A percentile compares a stretch with the other conserved stretches of the same genome.
Evolutionary conservation across 768 basidiomycete species (phyloP).

Genomic region (Mycena chlorophos): DNA sequence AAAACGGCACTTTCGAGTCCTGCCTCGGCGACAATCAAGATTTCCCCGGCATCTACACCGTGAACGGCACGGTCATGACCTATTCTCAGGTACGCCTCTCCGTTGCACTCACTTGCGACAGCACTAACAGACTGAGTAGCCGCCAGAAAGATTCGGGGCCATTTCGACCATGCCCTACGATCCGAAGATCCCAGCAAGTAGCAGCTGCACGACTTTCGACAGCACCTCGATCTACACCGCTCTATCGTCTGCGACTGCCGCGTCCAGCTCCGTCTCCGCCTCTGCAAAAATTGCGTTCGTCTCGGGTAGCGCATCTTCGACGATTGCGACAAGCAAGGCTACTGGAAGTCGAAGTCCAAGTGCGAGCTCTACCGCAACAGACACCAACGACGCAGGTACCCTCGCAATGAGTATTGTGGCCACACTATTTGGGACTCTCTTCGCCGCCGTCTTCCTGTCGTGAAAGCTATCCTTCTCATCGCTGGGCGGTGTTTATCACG

Average conservation of each 20-base stretch:
- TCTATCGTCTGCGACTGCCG: constrained; percentile 5
- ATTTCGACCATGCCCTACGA: constrained; percentile 45
- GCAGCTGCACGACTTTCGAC: constrained; percentile 36
- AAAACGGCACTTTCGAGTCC: constrained; percentile 57
- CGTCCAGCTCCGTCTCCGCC: constrained; percentile 1
- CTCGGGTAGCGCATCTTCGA: neutral
- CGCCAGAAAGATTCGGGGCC: constrained; percentile 42
- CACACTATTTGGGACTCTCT: constrained; percentile 18
- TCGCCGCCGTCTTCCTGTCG: constrained; percentile 24
- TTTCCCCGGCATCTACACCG: constrained; percentile 52
- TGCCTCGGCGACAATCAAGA: constrained; percentile 70
- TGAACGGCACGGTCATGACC: constrained; percentile 36
- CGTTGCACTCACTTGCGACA: neutral
- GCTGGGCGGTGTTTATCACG: no score
- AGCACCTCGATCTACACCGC: constrained; percentile 33
- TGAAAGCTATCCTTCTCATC: constrained; percentile 9
- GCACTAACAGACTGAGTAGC: constrained; percentile 32
- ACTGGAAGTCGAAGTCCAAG: neutral
- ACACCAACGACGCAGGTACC: constrained; percentile 7
- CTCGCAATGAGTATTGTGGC: constrained; percentile 2
- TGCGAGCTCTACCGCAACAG: neutral
- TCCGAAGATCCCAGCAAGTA: constrained; percentile 39
- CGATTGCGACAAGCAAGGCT: neutral
- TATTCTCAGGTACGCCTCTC: constrained; percentile 23
- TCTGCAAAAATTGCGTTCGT: neutral